Base-by-base conservation (phyloP, 1,284 basidiomycete genomes). In the Leccinum solheimii region DNA sequence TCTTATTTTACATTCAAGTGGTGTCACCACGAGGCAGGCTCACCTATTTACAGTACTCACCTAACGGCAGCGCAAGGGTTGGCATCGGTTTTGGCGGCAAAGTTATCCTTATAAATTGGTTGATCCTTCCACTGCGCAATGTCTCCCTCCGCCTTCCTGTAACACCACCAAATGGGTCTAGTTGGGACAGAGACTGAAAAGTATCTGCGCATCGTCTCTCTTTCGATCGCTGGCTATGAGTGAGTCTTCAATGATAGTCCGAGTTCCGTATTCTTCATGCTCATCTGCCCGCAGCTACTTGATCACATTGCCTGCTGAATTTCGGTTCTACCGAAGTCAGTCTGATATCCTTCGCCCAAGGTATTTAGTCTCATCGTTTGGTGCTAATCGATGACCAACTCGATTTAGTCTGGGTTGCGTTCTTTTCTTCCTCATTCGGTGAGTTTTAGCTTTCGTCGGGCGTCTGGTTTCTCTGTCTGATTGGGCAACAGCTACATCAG, bases 391-490 rank as follows among this genome's bases (percentile, higher is more conserved):
- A 49, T 56, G 9, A 59, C 32, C 62, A 45, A 61, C 30, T 21
- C 21, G 11, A 10, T 62, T 13, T 19, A 74, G 73, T 53, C 61
- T 75, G 61, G 70, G 69, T 13, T 76, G 76, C 64, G 19, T 73
- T 65, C 65, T 77, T 55, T 81, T 80, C 62, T 58, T 81, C 54
- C 72, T 78, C 62, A 80, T 81, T 63, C 75, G 72, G 74, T 70
- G 6, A 6, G 68, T 55, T n/a, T 48, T 27, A 14, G 21, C 19
- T 32, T 40, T 32, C n/a, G 16, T 10, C 0, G n/a, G 19, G n/a
- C 1, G n/a, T 5, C 26, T 5, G 9, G 8, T n/a, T 38, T 19
- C 27, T 6, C 27, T n/a, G 50, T 64, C 63, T 70, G 16, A 70
- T 34, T 13, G n/a, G n/a, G 7, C 55, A 23, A 14, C 57, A 76